A percentile compares a stretch with the other conserved stretches of the same genome.
Evolutionary conservation across 2,329 filamentous ascomycete genomes (phyloP).

Genomic region (Aspergillus sp.): DNA sequence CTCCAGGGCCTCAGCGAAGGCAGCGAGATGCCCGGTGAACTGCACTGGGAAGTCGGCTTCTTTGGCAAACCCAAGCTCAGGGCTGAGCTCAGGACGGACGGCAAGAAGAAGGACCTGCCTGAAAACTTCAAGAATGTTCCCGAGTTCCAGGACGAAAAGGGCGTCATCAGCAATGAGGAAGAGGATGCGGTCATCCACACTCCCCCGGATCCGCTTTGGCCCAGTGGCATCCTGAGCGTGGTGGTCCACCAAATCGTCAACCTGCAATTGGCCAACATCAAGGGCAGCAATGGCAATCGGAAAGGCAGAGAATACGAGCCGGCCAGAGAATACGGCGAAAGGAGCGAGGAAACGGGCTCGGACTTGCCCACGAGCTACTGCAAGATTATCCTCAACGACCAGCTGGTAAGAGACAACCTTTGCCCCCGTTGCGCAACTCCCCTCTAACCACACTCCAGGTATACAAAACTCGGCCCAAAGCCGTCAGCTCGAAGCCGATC

Average conservation of each 20-base stretch:
- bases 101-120: conserved; percentile 76
- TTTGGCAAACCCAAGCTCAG: conserved; percentile 90
- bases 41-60: conserved; percentile 95
- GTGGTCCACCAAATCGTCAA: conserved; percentile 95
- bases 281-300: conserved; percentile 70
- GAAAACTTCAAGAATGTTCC: conserved; percentile 70
- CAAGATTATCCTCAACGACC: conserved; percentile 86
- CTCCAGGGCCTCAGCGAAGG: conserved; percentile 79
- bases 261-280: conserved; percentile 85
- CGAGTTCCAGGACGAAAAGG: conserved; percentile 85
- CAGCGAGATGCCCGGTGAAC: conserved; percentile 84
- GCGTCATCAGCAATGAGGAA: conserved; percentile 66
- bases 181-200: conserved; percentile 87
- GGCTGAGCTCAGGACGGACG: conserved; percentile 79
- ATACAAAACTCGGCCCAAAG: conserved; percentile 94
- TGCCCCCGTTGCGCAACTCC: neutral
- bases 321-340: conserved; percentile 78
- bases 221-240: conserved; percentile 81
- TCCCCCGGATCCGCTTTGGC: conserved; percentile 94
- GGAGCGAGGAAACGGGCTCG: conserved; percentile 78
- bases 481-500: conserved; percentile 89
- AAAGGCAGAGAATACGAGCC: conserved; percentile 88
- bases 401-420: conserved; percentile 56
- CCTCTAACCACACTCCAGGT: conserved; percentile 43
- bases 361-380: conserved; percentile 88